Base-by-base conservation (phyloP, 192 early-diverging fungal genomes). In the Backusella luteola region DNA sequence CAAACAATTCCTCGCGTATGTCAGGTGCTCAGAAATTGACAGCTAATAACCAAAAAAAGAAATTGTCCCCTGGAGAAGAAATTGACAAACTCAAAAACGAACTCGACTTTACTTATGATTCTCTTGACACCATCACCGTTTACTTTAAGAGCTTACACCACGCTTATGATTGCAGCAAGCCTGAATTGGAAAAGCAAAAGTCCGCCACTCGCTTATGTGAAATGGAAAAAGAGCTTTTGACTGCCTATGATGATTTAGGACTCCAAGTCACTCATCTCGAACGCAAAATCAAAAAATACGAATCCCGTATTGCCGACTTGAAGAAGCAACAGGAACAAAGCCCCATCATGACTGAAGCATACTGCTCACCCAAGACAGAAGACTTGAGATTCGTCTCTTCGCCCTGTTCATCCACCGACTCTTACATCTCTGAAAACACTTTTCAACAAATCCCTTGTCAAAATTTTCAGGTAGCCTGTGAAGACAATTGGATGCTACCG, bases 171-270 rank as follows among this genome's bases (percentile, higher is more conserved):
- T 52, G 52, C 5, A 44, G 73, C 41, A 66, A 68, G 17, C 32
- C 49, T 68, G 35, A 68, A 56, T 42, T 69, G 11, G 66, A 78
- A 52, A 35, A 53, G 21, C 26, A 52, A 34, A 41, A 34, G 19
- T 68, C 75, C 32, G 73, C 71, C 9, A 76, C 81, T 23, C 73
- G 81, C 14, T 66, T 82, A 14, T 63, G 63, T 32, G 77, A 56
- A 49, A 77, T 78, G 77, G 81, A 82, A 73, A 73, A 74, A 38
- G 81, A 82, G 19, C 69, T 82, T 19, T 42, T 82, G 5, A 63
- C 81, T 66, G 81, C 77, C 11, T 82, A 82, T 41, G 81, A 82
- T 67, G 81, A 82, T 56, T 32, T 82, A 0, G 75, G 74, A 14
- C 56, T 79, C 19, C 81, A 82, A 73, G 74, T 82, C 34, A 75